Conservation (phyloP, 345 rosid species). For the Anastatica hierochuntica region DNA sequence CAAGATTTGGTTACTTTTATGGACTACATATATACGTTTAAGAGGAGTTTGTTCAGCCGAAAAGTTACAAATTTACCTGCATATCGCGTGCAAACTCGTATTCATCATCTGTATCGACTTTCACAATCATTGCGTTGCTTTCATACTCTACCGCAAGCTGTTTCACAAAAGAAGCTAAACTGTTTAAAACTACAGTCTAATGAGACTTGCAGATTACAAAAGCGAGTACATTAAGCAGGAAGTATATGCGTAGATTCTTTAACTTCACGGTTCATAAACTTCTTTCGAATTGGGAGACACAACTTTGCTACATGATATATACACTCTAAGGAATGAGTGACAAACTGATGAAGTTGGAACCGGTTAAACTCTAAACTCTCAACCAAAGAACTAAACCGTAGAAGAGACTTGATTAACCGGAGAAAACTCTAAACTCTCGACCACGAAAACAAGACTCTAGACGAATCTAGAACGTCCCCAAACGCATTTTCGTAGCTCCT, state of each 20-base stretch:
- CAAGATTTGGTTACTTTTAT: neutral
- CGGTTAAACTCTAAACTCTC: neutral
- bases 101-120: constrained; percentile 87
- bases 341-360: neutral
- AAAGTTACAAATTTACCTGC: constrained; percentile 47
- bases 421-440: no score
- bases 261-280: neutral
- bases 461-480: no score
- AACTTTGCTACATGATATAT: neutral
- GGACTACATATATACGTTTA: neutral
- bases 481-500: neutral
- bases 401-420: no score
- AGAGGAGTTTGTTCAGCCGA: neutral
- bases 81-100: constrained; percentile 83
- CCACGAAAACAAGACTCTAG: no score
- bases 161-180: neutral
- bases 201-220: neutral
- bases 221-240: neutral
- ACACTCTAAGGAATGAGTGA: neutral
- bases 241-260: neutral
- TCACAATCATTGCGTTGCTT: constrained; percentile 66
- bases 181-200: neutral
- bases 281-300: no score
- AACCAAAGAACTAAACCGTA: neutral
- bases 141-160: constrained; percentile 93